Evolutionary conservation across 2,329 filamentous ascomycete species (phyloP).

Genomic region (Colletotrichum godetiae): DNA sequence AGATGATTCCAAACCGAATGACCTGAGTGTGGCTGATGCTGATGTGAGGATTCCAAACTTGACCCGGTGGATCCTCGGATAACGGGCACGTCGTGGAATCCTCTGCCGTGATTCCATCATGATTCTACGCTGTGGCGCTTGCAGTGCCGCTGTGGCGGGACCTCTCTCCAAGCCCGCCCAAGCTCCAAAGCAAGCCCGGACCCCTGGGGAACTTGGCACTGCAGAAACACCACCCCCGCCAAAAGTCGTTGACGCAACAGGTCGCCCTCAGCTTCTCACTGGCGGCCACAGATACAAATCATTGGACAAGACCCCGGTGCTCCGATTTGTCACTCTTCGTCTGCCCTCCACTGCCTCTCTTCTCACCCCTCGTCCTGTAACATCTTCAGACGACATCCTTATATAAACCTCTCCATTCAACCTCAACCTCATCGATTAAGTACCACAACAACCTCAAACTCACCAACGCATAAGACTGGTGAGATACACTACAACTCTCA

Average conservation of each 20-base stretch:
- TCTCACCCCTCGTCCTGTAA: constrained; percentile 1
- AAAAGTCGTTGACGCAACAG: constrained; percentile 35
- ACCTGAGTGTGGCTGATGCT: background rate
- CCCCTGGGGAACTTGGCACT: background rate
- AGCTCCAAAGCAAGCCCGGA: background rate
- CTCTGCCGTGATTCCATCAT: constrained; percentile 6
- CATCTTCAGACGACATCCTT: constrained; percentile 2
- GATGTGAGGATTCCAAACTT: background rate
- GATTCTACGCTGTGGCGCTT: constrained; percentile 27
- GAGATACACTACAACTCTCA: background rate
- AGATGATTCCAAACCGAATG: background rate
- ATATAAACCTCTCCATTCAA: constrained; percentile 17
- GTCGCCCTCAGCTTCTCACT: background rate
- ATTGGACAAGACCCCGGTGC: background rate
- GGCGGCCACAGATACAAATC: constrained; percentile 14
- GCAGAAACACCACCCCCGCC: background rate
- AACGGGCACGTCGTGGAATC: constrained; percentile 4
- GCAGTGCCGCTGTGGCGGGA: constrained; percentile 25
- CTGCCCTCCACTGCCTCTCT: background rate
- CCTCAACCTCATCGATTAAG: background rate
- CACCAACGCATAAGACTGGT: background rate
- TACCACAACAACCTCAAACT: background rate
- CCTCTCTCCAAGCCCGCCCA: background rate
- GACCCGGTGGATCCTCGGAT: background rate
- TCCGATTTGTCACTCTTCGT: constrained; percentile 29